Percentiles rank a stretch among this genome's conserved stretches.
Evolutionary conservation across 1,284 basidiomycete genomes (phyloP).

Genomic region (Hemileia vastatrix): DNA sequence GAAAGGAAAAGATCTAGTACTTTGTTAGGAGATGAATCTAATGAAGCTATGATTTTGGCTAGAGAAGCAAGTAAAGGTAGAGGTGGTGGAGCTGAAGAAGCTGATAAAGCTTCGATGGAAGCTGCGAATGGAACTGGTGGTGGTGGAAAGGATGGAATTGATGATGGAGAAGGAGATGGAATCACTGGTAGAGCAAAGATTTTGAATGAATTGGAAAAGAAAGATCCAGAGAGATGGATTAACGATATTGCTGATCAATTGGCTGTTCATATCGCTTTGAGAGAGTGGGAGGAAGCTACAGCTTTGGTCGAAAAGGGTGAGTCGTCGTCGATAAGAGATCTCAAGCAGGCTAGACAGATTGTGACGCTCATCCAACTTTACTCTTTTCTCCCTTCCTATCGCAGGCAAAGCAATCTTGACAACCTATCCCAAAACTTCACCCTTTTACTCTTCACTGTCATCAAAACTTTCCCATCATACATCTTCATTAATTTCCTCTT

Average conservation of each 20-base stretch:
- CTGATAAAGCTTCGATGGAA: slow-evolving; percentile 14
- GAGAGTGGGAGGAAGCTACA: slow-evolving; percentile 79
- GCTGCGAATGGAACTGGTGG: slow-evolving; percentile 6
- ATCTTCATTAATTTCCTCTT: slow-evolving; percentile 60
- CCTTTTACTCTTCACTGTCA: slow-evolving; percentile 27
- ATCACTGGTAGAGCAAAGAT: neutral
- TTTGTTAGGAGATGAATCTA: slow-evolving; percentile 59
- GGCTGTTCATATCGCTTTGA: slow-evolving; percentile 76
- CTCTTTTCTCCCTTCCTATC: neutral
- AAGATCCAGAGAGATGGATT: slow-evolving; percentile 57
- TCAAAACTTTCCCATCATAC: slow-evolving; percentile 60
- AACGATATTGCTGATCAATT: slow-evolving; percentile 83
- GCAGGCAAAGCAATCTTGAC: slow-evolving; percentile 58
- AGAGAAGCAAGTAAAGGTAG: neutral
- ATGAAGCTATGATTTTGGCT: no score
- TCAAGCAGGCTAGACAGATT: no score
- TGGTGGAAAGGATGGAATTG: neutral
- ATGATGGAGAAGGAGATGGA: neutral
- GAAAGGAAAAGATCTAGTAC: slow-evolving; percentile 58
- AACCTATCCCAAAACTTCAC: slow-evolving; percentile 48
- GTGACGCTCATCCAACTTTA: neutral
- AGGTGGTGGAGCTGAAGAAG: neutral
- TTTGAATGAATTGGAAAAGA: no score
- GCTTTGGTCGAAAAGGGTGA: slow-evolving; percentile 69
- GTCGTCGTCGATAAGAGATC: no score